Percentiles rank a stretch among this genome's conserved stretches.
These are phyloP conservation scores for Neonectria coccinea DNA, from an alignment of 2,329 filamentous ascomycete species.

Conservation along the genomic window DNA sequence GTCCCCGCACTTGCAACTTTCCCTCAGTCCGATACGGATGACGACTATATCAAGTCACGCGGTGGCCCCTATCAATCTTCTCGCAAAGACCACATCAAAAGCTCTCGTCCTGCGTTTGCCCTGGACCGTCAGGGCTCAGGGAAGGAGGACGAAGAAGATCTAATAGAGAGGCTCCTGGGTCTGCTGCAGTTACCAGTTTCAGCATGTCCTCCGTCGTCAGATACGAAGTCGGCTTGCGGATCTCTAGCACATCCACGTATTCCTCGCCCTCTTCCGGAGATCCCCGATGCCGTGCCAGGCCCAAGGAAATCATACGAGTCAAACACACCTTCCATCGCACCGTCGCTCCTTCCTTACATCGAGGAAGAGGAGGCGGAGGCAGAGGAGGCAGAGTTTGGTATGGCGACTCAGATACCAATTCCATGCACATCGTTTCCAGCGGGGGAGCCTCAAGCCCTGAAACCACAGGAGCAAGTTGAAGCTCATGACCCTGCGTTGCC, in stretches of 20 bases:
- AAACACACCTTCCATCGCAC: constrained; percentile 20
- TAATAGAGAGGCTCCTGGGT: not conserved
- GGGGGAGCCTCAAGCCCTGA: not conserved
- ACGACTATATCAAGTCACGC: not conserved
- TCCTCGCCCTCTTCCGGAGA: constrained; percentile 39
- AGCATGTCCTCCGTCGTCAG: not conserved
- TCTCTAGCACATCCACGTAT: not conserved
- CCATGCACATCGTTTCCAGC: constrained; percentile 23
- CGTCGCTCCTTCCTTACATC: constrained; percentile 38
- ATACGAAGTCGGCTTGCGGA: not conserved
- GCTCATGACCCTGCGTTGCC: not conserved
- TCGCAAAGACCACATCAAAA: not conserved
- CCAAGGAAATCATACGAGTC: constrained; percentile 22
- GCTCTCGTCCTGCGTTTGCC: not conserved
- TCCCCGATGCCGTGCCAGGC: constrained; percentile 28
- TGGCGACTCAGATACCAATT: constrained; percentile 18
- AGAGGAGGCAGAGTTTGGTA: constrained; percentile 29
- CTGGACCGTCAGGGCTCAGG: too few relatives aligned
- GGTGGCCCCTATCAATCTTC: not conserved
- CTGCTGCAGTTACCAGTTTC: constrained; percentile 1
- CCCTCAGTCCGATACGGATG: not conserved
- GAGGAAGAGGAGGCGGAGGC: constrained; percentile 34
- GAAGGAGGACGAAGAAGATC: not conserved
- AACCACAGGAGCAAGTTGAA: not conserved
- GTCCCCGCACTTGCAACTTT: constrained; percentile 48